A percentile compares a stretch with the other conserved stretches of the same genome.
phyloP scores from a whole-genome alignment of 2,329 filamentous ascomycete species.

The Trichoderma sp. region DNA sequence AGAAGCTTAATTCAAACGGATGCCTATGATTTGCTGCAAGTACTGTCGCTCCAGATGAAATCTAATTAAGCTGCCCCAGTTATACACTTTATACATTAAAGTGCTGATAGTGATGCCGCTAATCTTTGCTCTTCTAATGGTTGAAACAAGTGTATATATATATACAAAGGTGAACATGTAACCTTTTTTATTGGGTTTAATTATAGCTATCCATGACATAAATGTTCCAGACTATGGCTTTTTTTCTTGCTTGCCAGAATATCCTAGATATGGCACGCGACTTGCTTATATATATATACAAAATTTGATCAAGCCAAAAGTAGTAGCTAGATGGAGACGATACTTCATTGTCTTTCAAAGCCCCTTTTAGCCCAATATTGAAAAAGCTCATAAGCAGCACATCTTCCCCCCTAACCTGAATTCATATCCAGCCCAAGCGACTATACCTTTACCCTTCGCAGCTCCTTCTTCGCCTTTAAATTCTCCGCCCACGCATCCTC shows the following conservation, averaged over 20 bases:
- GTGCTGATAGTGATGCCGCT: not conserved
- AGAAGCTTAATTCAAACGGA: not conserved
- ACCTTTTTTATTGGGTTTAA: not conserved
- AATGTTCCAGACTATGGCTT: not conserved
- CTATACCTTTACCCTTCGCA: constrained; percentile 16
- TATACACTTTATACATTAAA: not conserved
- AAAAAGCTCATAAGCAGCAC: not conserved
- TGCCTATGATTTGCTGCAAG: not conserved
- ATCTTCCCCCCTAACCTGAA: not conserved
- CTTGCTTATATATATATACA: not conserved
- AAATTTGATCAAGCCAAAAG: not conserved
- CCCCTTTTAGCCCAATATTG: not conserved
- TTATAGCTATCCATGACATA: not conserved
- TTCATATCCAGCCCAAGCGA: not conserved
- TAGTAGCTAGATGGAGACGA: not conserved
- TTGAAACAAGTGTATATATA: not conserved
- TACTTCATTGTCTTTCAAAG: not conserved
- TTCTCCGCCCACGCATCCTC: constrained; percentile 65
- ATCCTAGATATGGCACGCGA: not conserved
- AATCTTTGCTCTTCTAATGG: not conserved
- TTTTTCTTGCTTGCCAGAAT: not conserved
- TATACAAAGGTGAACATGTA: not conserved
- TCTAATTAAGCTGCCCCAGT: not conserved
- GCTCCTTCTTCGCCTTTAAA: constrained; percentile 24
- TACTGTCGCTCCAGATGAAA: not conserved